These are phyloP conservation scores for Iberis pinnata DNA, from an alignment of 345 rosid genomes.

Conservation along the genomic window DNA sequence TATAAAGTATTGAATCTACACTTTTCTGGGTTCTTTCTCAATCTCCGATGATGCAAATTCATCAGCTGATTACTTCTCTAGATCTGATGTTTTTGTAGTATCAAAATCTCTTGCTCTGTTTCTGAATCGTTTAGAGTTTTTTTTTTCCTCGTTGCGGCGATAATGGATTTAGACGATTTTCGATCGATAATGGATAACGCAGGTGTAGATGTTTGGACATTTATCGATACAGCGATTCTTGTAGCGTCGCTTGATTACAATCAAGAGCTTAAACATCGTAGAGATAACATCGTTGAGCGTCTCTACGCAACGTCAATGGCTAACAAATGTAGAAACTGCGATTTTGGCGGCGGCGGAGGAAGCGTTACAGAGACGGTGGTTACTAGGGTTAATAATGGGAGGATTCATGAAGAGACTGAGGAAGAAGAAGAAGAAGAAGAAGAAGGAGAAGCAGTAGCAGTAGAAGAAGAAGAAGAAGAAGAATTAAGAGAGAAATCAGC, in stretches of 20 bases:
- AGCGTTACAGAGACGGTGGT: constrained; percentile 22
- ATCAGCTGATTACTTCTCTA: constrained; percentile 1
- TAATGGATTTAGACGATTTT: constrained; percentile 84
- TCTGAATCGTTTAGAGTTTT: not conserved
- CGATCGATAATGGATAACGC: constrained; percentile 64
- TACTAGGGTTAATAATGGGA: constrained; percentile 36
- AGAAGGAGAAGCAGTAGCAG: constrained; percentile 31
- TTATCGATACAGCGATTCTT: constrained; percentile 73
- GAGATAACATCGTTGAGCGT: constrained; percentile 80
- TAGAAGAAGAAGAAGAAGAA: constrained; percentile 17
- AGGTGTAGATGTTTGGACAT: constrained; percentile 89
- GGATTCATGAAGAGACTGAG: constrained; percentile 31
- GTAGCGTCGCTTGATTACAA: constrained; percentile 70
- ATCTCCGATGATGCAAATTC: constrained; percentile 18
- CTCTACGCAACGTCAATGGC: constrained; percentile 57
- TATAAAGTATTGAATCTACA: not conserved
- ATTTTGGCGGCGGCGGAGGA: constrained; percentile 33
- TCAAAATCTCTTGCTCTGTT: constrained; percentile 14
- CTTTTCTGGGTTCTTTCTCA: not conserved
- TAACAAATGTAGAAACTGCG: constrained; percentile 55
- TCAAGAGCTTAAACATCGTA: constrained; percentile 54
- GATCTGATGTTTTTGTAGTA: constrained; percentile 33
- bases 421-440: constrained; percentile 33
- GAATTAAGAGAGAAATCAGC: constrained; percentile 44
- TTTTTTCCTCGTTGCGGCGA: not conserved